A percentile compares a stretch with the other conserved stretches of the same genome.
phyloP scores from a whole-genome alignment of 768 basidiomycete genomes.

The Termitomyces titanicus region DNA sequence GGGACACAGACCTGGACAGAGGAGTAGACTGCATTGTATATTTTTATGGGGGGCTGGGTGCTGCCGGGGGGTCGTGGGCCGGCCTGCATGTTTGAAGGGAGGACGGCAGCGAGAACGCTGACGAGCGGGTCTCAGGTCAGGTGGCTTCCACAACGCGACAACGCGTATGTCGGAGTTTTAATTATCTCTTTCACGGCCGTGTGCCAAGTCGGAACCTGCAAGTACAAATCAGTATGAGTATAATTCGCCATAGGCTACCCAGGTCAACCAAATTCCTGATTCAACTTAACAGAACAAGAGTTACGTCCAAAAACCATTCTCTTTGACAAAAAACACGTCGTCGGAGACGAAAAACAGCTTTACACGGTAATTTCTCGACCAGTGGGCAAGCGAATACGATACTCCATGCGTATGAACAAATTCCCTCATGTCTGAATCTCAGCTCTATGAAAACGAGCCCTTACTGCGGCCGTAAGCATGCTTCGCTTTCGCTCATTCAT shows the following conservation, averaged over 20 bases:
- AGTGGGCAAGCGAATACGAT: background rate
- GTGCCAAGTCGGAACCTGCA: background rate
- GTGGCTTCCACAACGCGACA: conserved; percentile 34
- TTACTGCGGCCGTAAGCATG: conserved; percentile 37
- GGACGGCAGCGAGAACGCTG: conserved; percentile 22
- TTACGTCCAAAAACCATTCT: background rate
- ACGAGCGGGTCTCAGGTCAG: conserved; percentile 27
- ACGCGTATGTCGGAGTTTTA: conserved; percentile 35
- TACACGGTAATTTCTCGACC: background rate
- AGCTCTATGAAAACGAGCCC: conserved; percentile 42
- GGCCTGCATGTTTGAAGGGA: conserved; percentile 49
- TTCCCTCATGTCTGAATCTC: conserved; percentile 32
- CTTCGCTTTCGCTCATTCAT: background rate
- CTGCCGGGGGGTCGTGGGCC: conserved; percentile 38
- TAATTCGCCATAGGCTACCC: background rate
- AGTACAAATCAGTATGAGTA: background rate
- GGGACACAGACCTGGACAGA: conserved; percentile 64
- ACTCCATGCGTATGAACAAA: background rate
- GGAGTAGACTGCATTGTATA: conserved; percentile 91
- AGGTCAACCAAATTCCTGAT: background rate
- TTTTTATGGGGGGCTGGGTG: conserved; percentile 64
- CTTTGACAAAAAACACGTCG: background rate
- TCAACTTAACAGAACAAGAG: background rate
- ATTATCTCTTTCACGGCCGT: background rate
- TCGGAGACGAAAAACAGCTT: background rate